Base-by-base conservation (phyloP, 805 yeast genomes). In the Candida suzukii region DNA sequence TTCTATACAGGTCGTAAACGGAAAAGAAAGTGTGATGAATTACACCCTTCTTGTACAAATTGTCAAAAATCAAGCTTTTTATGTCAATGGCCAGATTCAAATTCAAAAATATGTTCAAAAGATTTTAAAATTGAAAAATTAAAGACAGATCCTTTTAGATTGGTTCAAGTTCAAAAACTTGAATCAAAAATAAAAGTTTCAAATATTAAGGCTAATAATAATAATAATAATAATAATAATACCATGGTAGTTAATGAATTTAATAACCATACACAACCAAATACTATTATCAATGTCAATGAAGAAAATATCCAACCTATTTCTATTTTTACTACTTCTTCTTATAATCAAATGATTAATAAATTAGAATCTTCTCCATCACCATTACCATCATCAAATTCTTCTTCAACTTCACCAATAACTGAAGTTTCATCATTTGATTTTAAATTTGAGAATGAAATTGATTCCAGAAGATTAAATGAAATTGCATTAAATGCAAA, bases 11-110 rank as follows among this genome's bases (percentile, higher is more conserved):
- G 39, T 16, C 32, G 39, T n/a, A 37, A 27, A 20, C 7, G 39
- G 16, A 37, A 27, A 14, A 28, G 39, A 29, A 37, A 37, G 34
- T 37, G 39, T 20, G 33, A 37, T 37, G 39, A 37, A 16, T 4
- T 17, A 3, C 39, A 37, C 12, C 39, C 39, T 17, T 8, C 18
- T 2, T 37, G 39, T 21, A 17, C 13, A 6, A 37, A 27, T 14
- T 37, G 39, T 37, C 11, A 12, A 4, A 26, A 37, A 25, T 11
- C 17, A 7, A 29, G 19, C 12, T 37, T 27, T 27, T 18, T 28
- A 5, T 37, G 39, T 29, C 17, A 20, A 6, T 37, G 39, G 39
- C 27, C 34, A 3, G 14, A 8, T 3, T 9, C 32, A 3, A 25
- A 16, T 4, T 3, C 4, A 14, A 37, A 37, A 14, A 25, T 25